These are phyloP conservation scores for Vaccinium darrowii DNA, from an alignment of 148 eudicot species.

Conservation along the genomic window DNA sequence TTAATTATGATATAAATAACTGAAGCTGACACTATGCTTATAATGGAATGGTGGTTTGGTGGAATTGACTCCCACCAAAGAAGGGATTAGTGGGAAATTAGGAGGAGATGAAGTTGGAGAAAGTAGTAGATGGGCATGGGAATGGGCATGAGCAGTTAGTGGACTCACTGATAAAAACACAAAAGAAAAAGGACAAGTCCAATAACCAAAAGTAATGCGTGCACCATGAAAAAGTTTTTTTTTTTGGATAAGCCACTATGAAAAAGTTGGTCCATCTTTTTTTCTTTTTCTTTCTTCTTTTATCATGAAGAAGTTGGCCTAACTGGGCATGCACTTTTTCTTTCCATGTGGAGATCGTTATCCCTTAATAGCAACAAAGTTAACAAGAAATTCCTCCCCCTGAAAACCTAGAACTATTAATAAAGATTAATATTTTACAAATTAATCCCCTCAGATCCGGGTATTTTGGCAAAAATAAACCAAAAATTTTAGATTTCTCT, in stretches of 20 bases:
- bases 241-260: too few relatives aligned
- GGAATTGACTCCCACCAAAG: background rate
- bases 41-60: background rate
- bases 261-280: background rate
- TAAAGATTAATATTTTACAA: background rate
- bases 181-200: background rate
- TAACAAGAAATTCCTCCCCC: background rate
- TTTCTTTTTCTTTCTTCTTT: too few relatives aligned
- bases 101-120: slow-evolving; percentile 7
- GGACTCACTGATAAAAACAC: slow-evolving; percentile 15
- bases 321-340: background rate
- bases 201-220: background rate
- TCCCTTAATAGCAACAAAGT: background rate
- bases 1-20: background rate
- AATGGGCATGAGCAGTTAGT: slow-evolving; percentile 17
- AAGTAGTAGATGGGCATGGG: background rate
- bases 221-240: background rate
- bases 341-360: slow-evolving; percentile 2
- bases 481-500: too few relatives aligned
- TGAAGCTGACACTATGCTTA: background rate
- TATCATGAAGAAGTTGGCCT: background rate
- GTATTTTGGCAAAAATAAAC: too few relatives aligned
- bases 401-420: background rate
- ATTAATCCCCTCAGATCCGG: background rate
- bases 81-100: slow-evolving; percentile 21